These are phyloP conservation scores for Mycena maculata DNA, from an alignment of 768 basidiomycete species.

Conservation along the genomic window DNA sequence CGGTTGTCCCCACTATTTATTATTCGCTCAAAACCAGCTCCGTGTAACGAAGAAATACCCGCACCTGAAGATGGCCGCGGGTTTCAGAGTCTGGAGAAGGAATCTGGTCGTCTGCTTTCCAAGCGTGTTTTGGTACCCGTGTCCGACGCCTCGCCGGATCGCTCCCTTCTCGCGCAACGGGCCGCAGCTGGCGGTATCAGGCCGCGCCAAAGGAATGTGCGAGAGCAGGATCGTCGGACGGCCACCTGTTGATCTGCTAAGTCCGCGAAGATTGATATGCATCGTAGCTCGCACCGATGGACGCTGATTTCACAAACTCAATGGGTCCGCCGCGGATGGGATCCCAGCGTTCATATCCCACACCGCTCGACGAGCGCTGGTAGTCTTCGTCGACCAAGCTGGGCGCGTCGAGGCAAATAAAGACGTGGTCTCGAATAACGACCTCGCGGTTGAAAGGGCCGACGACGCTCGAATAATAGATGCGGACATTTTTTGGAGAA, in stretches of 20 bases:
- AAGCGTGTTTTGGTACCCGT: slow-evolving; percentile 85
- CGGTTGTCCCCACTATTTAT: slow-evolving; percentile 86
- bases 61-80: slow-evolving; percentile 78
- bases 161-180: slow-evolving; percentile 77
- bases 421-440: slow-evolving; percentile 73
- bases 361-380: slow-evolving; percentile 61
- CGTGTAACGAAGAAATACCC: slow-evolving; percentile 27
- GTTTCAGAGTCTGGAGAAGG: slow-evolving; percentile 74
- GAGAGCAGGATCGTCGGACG: slow-evolving; percentile 77
- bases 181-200: slow-evolving; percentile 82
- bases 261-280: no score
- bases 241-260: slow-evolving; percentile 36
- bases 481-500: slow-evolving; percentile 65
- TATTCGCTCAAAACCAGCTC: slow-evolving; percentile 15
- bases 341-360: slow-evolving; percentile 66
- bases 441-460: slow-evolving; percentile 76
- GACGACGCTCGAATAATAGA: slow-evolving; percentile 70
- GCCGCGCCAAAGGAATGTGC: slow-evolving; percentile 87
- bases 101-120: slow-evolving; percentile 84
- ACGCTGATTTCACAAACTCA: slow-evolving; percentile 63
- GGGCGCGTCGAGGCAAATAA: slow-evolving; percentile 80
- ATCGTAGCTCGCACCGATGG: slow-evolving; percentile 52
- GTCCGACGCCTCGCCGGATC: slow-evolving; percentile 81
- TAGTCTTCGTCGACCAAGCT: slow-evolving; percentile 89
- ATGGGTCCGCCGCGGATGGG: slow-evolving; percentile 66